phyloP scores from a whole-genome alignment of 768 basidiomycete species.

The Albatrellus ellisii region DNA sequence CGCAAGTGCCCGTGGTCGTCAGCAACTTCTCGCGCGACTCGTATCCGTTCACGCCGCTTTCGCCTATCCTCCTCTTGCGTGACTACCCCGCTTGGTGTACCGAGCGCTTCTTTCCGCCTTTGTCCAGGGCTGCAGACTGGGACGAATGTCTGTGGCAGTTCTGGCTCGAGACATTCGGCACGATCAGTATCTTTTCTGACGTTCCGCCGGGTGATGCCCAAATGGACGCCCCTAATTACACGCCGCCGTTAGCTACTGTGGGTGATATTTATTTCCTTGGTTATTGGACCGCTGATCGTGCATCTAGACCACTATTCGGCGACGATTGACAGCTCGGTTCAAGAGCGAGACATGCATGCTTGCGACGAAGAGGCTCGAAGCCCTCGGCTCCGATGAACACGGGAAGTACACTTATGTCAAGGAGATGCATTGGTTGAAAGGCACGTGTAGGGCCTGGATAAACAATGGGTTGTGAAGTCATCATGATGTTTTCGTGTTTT shows the following conservation, averaged over 20 bases:
- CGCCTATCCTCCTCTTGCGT: slow-evolving; percentile 31
- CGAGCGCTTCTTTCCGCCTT: slow-evolving; percentile 28
- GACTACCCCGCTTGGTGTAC: slow-evolving; percentile 48
- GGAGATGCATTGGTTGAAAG: slow-evolving; percentile 40
- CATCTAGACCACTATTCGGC: slow-evolving; percentile 26
- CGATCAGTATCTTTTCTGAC: too few relatives aligned
- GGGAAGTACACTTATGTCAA: slow-evolving; percentile 22
- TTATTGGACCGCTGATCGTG: slow-evolving; percentile 3
- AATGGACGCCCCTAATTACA: background rate
- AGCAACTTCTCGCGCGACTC: slow-evolving; percentile 16
- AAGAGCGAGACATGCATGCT: slow-evolving; percentile 42
- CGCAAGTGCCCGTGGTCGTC: background rate
- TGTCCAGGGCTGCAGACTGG: slow-evolving; percentile 35
- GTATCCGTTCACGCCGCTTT: slow-evolving; percentile 27
- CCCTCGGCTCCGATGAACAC: slow-evolving; percentile 16
- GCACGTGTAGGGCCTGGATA: slow-evolving; percentile 35
- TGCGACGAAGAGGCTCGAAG: slow-evolving; percentile 27
- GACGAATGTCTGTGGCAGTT: slow-evolving; percentile 55
- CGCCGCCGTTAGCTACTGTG: slow-evolving; percentile 1
- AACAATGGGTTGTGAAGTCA: slow-evolving; percentile 2
- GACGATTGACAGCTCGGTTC: slow-evolving; percentile 33
- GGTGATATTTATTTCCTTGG: background rate
- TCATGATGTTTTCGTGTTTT: too few relatives aligned
- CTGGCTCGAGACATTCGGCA: slow-evolving; percentile 41
- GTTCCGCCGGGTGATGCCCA: slow-evolving; percentile 11